Evolutionary conservation across 257 asterid genomes (phyloP), one percentile per base, ranked within the genome.

Genomic region (Solanum chmielewskii): DNA sequence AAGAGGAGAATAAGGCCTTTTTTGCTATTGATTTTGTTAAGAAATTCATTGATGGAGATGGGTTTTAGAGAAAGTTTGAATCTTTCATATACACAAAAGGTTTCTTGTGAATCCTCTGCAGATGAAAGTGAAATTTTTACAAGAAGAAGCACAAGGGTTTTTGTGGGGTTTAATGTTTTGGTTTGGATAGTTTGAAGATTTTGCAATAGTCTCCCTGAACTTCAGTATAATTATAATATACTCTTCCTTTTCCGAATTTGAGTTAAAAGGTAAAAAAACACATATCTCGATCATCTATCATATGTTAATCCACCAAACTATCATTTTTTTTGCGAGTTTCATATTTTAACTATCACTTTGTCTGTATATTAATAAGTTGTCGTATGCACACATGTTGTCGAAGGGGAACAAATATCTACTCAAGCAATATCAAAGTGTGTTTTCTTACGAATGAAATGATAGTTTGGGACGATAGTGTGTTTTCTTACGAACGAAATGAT

Each of bases 21-120:
- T 86, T 64, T 18, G 94, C 68, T 29, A 87, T 44, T 66, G 92
- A 90, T 86, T 93, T 91, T 60, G 91, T 86, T 11, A 94, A 84
- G 85, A 90, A 66, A 90, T 94, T 94, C 98, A 96, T 96, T 20
- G 64, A 4, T 70, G 37, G 56, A n/a, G 37, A 23, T 71, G 70
- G 66, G 42, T 27, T 45, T 78, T 45, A 45, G 42, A 78, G 84
- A 45, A 78, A 78, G 2, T 78, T 2, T 27, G 66, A 45, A 27
- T 15, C 9, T 78, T 78, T 78, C 66, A 45, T 78, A 78, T 9
- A 78, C 27, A 11, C 56, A 23, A 11, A 74, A 25, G 39, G 10
- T 78, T 23, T 78, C 2, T 45, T 42, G 59, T 7, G 14, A 75
- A 75, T 75, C 21, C 2, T 42, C 0, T 13, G 35, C 0, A 76